Base-by-base conservation (phyloP, 208 protist genomes). In the Acanthamoeba sp. region DNA sequence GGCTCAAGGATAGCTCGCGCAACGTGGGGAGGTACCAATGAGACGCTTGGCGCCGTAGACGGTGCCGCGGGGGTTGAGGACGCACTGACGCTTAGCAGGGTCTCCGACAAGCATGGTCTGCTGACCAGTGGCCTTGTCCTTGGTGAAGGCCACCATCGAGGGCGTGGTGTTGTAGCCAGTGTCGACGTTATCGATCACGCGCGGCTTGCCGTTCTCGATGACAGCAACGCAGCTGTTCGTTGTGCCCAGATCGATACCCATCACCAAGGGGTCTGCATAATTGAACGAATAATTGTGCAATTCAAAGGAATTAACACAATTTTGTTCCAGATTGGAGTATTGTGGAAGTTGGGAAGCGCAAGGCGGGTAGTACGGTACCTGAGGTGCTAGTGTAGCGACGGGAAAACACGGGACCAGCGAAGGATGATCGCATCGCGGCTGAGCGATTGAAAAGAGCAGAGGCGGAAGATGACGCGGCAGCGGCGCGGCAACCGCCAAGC, bases 171-270 rank as follows among this genome's bases (percentile, higher is more conserved):
- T 94, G 22, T 27, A 27, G 22, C 98, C 98, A 24, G 84, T 69
- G 90, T 98, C 98, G 22, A 95, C 38, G 80, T 99, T 99, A 78
- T 97, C 96, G 92, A 98, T 95, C 20, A 98, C 96, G 40, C 93
- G 78, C n/a, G 96, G 84, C 34, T 95, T 87, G 38, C 62, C 89
- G 84, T 96, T 96, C 85, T 98, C 96, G 95, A 98, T 97, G 59
- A 98, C 93, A 45, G 97, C 95, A 32, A 99, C 98, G 96, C 98
- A 99, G 96, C 98, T 99, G 96, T 99, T 99, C 22, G 99, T 99
- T 10, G 99, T 99, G 88, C 99, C 99, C n/a, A 99, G 96, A 96
- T 99, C 99, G 93, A 99, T 99, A 92, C 99, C 99, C 95, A 99
- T 95, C 48, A 97, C 84, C 1, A 55, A n/a, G n/a, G n/a, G n/a